phyloP scores from a whole-genome alignment of 2,329 filamentous ascomycete genomes.

The Leptographium radiaticola region DNA sequence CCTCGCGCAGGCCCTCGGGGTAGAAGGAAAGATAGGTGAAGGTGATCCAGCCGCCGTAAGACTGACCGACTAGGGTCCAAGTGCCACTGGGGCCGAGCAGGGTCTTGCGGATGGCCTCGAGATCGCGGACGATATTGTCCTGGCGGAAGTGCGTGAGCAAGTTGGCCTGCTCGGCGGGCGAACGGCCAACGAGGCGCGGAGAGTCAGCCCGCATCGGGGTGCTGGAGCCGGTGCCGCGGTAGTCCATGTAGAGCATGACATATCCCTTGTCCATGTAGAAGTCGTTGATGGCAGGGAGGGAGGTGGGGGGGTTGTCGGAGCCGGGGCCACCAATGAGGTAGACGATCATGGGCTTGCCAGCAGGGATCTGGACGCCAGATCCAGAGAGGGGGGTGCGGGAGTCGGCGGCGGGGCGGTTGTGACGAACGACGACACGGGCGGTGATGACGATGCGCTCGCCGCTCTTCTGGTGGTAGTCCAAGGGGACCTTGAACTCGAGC shows the following conservation, averaged over 20 bases:
- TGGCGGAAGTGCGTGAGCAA: constrained; percentile 43
- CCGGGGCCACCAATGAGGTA: constrained; percentile 61
- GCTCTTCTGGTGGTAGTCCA: constrained; percentile 3
- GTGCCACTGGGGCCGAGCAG: constrained; percentile 35
- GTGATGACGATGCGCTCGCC: neutral
- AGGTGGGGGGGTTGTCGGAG: constrained; percentile 25
- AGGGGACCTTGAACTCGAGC: constrained; percentile 6
- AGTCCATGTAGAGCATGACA: constrained; percentile 55
- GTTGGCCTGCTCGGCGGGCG: neutral
- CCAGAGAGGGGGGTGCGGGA: neutral
- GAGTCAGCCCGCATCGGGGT: constrained; percentile 44
- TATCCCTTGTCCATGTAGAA: constrained; percentile 53
- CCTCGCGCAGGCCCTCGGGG: constrained; percentile 47
- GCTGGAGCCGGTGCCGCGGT: constrained; percentile 58
- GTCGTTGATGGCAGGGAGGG: constrained; percentile 30
- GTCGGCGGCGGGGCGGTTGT: neutral
- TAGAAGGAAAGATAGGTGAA: constrained; percentile 56
- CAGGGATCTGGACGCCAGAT: neutral
- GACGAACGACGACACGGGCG: neutral
- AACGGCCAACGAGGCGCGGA: constrained; percentile 25
- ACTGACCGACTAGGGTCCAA: constrained; percentile 59
- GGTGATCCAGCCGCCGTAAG: constrained; percentile 62
- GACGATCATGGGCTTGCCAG: constrained; percentile 20
- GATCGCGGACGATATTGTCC: constrained; percentile 61
- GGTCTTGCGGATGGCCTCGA: constrained; percentile 53